Conservation (phyloP, 2,329 filamentous ascomycete species). For the Diaporthe velutina region DNA sequence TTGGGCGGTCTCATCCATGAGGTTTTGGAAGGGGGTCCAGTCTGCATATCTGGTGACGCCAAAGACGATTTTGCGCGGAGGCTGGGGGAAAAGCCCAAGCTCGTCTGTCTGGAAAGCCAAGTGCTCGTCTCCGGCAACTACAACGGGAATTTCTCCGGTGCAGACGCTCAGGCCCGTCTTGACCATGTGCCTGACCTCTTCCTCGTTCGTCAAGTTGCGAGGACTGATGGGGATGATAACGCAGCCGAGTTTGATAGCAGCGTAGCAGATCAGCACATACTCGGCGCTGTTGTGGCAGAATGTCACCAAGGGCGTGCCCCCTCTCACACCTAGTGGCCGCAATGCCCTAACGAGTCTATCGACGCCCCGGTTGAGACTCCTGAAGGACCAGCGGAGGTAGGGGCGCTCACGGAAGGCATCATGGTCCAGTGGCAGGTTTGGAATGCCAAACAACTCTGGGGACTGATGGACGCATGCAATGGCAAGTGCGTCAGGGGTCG, state of each 20-base stretch:
- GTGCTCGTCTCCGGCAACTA: conserved; percentile 20
- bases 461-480: conserved; percentile 25
- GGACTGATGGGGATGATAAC: conserved; percentile 17
- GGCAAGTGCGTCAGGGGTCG: conserved; percentile 14
- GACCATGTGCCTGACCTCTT: conserved; percentile 33
- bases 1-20: conserved; percentile 2
- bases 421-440: not conserved
- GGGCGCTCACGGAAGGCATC: conserved; percentile 4
- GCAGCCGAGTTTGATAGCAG: conserved; percentile 20
- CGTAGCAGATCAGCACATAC: conserved; percentile 7
- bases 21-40: conserved; percentile 14
- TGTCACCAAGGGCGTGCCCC: conserved; percentile 13
- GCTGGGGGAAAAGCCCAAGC: not conserved
- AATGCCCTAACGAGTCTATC: conserved; percentile 8
- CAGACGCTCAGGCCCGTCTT: conserved; percentile 12
- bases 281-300: conserved; percentile 30
- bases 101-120: conserved; percentile 28
- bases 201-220: conserved; percentile 30
- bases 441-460: conserved; percentile 9
- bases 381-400: conserved; percentile 31
- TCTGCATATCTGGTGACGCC: conserved; percentile 15
- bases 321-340: conserved; percentile 3
- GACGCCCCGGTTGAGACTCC: not conserved
- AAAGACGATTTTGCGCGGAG: conserved; percentile 13
- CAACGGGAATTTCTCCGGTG: conserved; percentile 10